Percentiles rank a stretch among this genome's conserved stretches.
These are phyloP conservation scores for Endocarpon pusillum DNA, from an alignment of 495 filamentous ascomycete species.

Conservation along the genomic window DNA sequence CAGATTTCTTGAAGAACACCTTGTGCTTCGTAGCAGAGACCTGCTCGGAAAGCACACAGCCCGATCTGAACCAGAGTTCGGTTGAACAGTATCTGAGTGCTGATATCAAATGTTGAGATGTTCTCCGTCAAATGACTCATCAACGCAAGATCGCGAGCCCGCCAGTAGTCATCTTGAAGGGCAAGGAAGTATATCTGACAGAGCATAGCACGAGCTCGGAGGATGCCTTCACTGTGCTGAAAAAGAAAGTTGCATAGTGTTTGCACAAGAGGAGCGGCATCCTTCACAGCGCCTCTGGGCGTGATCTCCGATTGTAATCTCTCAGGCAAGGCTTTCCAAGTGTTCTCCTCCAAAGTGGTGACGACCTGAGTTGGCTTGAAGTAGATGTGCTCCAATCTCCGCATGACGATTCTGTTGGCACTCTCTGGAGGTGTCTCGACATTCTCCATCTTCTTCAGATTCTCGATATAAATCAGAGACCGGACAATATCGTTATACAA, in stretches of 20 bases:
- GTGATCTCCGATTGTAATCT: conserved; percentile 64
- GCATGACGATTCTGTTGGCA: conserved; percentile 80
- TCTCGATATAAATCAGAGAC: conserved; percentile 72
- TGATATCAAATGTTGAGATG: conserved; percentile 85
- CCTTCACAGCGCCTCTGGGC: conserved; percentile 41
- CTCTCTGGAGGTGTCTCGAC: conserved; percentile 63
- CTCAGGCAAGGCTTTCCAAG: conserved; percentile 67
- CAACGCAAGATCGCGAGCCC: conserved; percentile 93
- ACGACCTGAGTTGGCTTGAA: conserved; percentile 97
- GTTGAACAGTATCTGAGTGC: conserved; percentile 97
- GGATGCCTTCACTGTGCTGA: conserved; percentile 80
- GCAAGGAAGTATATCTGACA: conserved; percentile 98
- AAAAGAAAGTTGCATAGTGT: conserved; percentile 90
- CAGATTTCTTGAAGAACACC: conserved; percentile 95
- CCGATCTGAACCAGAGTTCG: conserved; percentile 94
- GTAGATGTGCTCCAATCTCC: conserved; percentile 90
- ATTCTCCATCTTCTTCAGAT: conserved; percentile 48
- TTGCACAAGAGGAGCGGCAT: conserved; percentile 61
- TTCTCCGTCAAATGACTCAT: conserved; percentile 99
- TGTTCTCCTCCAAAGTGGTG: conserved; percentile 76
- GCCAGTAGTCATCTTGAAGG: conserved; percentile 92
- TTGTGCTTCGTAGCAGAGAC: conserved; percentile 92
- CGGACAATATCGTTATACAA: conserved; percentile 85
- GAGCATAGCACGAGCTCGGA: conserved; percentile 90
- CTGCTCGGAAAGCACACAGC: conserved; percentile 92